These are phyloP conservation scores for Rosellinia necatrix DNA, from an alignment of 2,329 filamentous ascomycete species.

Conservation along the genomic window DNA sequence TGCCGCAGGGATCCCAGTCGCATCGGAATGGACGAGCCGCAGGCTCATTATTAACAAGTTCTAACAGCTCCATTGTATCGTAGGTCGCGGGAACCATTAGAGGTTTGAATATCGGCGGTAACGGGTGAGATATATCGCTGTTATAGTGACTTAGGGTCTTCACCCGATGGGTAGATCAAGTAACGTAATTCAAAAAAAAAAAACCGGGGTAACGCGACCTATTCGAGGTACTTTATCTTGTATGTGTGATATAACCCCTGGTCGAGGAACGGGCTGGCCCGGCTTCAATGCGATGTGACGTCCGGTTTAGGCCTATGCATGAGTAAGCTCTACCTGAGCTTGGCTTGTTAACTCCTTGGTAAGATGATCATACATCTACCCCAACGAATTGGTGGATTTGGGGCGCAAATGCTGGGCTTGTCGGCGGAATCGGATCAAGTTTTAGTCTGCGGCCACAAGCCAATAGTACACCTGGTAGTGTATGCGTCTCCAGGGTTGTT, in stretches of 20 bases:
- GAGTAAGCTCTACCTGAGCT: slow-evolving; percentile 27
- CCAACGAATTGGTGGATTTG: slow-evolving; percentile 19
- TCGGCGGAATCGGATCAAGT: not conserved
- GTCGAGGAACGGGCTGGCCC: slow-evolving; percentile 41
- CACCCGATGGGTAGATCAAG: slow-evolving; percentile 33
- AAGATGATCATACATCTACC: slow-evolving; percentile 22
- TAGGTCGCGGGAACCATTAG: slow-evolving; percentile 25
- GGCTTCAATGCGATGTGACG: slow-evolving; percentile 44
- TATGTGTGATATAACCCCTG: slow-evolving; percentile 41
- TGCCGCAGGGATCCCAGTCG: slow-evolving; percentile 52
- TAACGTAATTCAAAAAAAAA: slow-evolving; percentile 29
- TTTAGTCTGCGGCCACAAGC: not conserved
- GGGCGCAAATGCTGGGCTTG: slow-evolving; percentile 18
- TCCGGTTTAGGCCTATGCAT: slow-evolving; percentile 40
- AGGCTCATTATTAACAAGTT: slow-evolving; percentile 67
- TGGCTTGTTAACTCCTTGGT: slow-evolving; percentile 10
- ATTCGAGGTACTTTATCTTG: slow-evolving; percentile 37
- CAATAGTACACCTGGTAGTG: not conserved
- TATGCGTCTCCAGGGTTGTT: not conserved
- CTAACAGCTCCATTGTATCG: slow-evolving; percentile 64
- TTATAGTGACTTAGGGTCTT: slow-evolving; percentile 27
- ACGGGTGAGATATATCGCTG: slow-evolving; percentile 36
- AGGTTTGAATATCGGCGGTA: slow-evolving; percentile 23
- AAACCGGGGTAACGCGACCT: slow-evolving; percentile 36
- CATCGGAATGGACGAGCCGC: slow-evolving; percentile 66